These are phyloP conservation scores for Dioszegia crocea DNA, from an alignment of 768 basidiomycete species.

Conservation along the genomic window DNA sequence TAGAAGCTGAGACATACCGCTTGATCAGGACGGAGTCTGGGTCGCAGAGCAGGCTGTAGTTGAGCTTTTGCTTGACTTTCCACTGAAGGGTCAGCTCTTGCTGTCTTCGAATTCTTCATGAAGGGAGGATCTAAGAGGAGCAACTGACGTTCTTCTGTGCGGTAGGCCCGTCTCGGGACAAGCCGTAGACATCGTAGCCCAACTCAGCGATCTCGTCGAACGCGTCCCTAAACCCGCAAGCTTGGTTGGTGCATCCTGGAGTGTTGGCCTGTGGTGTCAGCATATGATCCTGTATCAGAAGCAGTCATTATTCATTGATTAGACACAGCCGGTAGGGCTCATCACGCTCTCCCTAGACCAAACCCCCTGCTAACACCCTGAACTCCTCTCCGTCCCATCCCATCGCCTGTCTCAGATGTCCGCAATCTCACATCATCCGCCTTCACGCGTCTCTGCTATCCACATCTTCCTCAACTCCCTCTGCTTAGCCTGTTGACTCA, in stretches of 20 bases:
- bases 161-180: slow-evolving; percentile 53
- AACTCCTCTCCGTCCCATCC: too few species aligned
- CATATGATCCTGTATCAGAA: too few species aligned
- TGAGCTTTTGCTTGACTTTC: slow-evolving; percentile 66
- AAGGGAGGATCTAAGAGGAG: neutral
- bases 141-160: slow-evolving; percentile 78
- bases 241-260: slow-evolving; percentile 81
- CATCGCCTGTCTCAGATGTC: neutral
- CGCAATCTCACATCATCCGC: too few species aligned
- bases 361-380: too few species aligned
- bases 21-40: slow-evolving; percentile 74
- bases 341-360: too few species aligned
- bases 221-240: slow-evolving; percentile 82
- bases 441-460: too few species aligned
- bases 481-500: slow-evolving; percentile 13
- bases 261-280: slow-evolving; percentile 13
- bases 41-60: slow-evolving; percentile 82
- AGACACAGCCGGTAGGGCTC: too few species aligned
- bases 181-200: slow-evolving; percentile 73
- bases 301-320: too few species aligned
- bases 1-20: slow-evolving; percentile 13
- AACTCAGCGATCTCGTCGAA: slow-evolving; percentile 69
- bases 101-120: neutral
- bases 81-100: slow-evolving; percentile 39
- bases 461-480: neutral